Percentiles rank a stretch among this genome's conserved stretches.
Evolutionary conservation across 768 basidiomycete genomes (phyloP).

Genomic region (Tricholoma hemisulphureum): DNA sequence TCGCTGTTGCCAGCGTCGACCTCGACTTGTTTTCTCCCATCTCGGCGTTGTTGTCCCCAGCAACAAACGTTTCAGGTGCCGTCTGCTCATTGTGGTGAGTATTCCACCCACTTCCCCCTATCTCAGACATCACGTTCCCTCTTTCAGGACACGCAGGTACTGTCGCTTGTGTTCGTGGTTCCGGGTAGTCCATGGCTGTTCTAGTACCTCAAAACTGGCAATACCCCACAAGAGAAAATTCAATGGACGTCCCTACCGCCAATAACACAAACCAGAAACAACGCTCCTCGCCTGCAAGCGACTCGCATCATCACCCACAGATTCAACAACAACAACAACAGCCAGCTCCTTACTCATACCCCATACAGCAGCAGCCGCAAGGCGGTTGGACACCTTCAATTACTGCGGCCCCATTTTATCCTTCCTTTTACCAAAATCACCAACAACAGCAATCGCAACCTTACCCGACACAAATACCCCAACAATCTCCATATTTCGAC

Average conservation of each 20-base stretch:
- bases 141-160: conserved; percentile 14
- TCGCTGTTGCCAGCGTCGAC: conserved; percentile 32
- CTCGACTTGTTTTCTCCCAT: conserved; percentile 11
- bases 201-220: conserved; percentile 78
- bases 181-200: conserved; percentile 66
- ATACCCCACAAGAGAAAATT: conserved; percentile 55
- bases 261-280: conserved; percentile 48
- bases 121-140: conserved; percentile 9
- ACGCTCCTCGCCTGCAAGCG: conserved; percentile 61
- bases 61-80: conserved; percentile 2
- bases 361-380: conserved; percentile 69
- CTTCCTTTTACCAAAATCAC: conserved; percentile 72
- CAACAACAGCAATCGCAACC: conserved; percentile 56
- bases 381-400: conserved; percentile 69
- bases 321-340: conserved; percentile 30
- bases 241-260: conserved; percentile 55
- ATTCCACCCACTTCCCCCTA: background rate
- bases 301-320: conserved; percentile 33
- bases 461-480: conserved; percentile 44
- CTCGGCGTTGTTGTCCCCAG: conserved; percentile 14
- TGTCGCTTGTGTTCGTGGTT: conserved; percentile 17
- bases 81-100: conserved; percentile 17
- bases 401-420: conserved; percentile 70
- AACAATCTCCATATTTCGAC: conserved; percentile 67
- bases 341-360: conserved; percentile 58